A percentile compares a stretch with the other conserved stretches of the same genome.
Conservation (phyloP, 495 filamentous ascomycete species). For the Aspergillus coremiiformis region DNA sequence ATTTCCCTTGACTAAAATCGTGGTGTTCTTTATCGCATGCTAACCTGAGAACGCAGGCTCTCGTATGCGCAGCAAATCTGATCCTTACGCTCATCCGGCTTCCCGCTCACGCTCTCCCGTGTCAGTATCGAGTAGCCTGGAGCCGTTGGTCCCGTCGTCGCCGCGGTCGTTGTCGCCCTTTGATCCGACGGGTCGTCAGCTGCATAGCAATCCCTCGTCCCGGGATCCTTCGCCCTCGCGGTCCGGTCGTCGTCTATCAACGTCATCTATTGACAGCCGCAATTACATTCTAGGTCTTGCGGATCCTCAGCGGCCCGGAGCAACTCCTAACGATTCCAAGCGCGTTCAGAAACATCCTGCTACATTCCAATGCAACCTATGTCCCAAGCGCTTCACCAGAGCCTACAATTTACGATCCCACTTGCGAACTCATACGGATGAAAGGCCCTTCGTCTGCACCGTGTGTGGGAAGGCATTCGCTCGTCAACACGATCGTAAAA, state of each 20-base stretch:
- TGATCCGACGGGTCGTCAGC: conserved; percentile 30
- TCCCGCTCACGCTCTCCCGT: conserved; percentile 39
- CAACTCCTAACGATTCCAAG: conserved; percentile 52
- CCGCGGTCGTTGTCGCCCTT: conserved; percentile 65
- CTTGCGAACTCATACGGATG: conserved; percentile 85
- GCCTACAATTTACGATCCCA: conserved; percentile 91
- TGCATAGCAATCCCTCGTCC: conserved; percentile 41
- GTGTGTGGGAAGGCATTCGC: conserved; percentile 96
- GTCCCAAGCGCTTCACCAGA: conserved; percentile 80
- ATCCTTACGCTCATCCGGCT: conserved; percentile 52
- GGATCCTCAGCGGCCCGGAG: conserved; percentile 75
- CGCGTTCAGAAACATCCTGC: conserved; percentile 93
- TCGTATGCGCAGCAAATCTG: conserved; percentile 60
- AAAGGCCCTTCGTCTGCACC: conserved; percentile 88
- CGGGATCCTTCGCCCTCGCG: conserved; percentile 54
- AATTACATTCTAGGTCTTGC: conserved; percentile 91
- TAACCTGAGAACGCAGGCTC: conserved; percentile 39
- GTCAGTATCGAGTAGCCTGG: conserved; percentile 39
- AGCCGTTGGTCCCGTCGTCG: conserved; percentile 37
- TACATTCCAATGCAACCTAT: conserved; percentile 79
- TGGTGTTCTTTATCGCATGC: conserved; percentile 3
- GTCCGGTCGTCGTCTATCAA: conserved; percentile 70
- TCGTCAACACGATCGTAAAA: conserved; percentile 86
- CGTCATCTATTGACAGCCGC: conserved; percentile 74
- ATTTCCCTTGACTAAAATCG: conserved; percentile 1